Base-by-base conservation (phyloP, 352 stramenopile species). In the Pythium plurisporium region DNA sequence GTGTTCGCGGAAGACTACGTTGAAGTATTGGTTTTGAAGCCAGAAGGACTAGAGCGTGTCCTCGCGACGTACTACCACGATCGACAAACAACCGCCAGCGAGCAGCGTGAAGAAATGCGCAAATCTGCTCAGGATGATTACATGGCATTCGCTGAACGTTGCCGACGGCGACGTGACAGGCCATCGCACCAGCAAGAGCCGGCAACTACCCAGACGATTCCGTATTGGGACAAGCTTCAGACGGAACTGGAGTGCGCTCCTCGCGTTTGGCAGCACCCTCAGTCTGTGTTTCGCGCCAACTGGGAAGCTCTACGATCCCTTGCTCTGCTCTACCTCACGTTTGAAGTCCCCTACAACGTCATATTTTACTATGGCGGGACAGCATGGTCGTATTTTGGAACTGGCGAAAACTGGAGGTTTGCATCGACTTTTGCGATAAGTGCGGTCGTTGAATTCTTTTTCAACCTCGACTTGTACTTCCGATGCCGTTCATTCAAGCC, bases 261-360 rank as follows among this genome's bases (percentile, higher is more conserved):
- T 9, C 20, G 42, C 3, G 9, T 19, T 17, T 71, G 64, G 64
- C 26, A 55, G 15, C 36, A 71, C 19, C 11, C 42, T 2, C 17
- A 56, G 19, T 72, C 64, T 15, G 20, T 8, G 12, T 67, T 69
- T 42, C 64, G 64, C 12, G 22, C 19, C 3, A 46, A 40, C 5
- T 72, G 64, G 64, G 55, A 65, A 20, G 33, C 30, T 3, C 27
- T 65, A 6, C 59, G 60, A 1, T 68, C 55, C 27, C n/a, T 72
- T 25, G 60, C 45, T 17, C 51, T 69, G 3, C 27, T 68, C 7
- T 72, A 72, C 49, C 54, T 72, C 34, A 64, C 64, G n/a, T 61
- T 72, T 23, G 64, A 72, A 49, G 59, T 72, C 12, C 55, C 62
- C 3, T 72, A 64, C 43, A 60, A 66, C 15, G 54, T 72, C 12